Base-by-base conservation (phyloP, 352 stramenopile genomes). In the Phytophthora vignae region DNA sequence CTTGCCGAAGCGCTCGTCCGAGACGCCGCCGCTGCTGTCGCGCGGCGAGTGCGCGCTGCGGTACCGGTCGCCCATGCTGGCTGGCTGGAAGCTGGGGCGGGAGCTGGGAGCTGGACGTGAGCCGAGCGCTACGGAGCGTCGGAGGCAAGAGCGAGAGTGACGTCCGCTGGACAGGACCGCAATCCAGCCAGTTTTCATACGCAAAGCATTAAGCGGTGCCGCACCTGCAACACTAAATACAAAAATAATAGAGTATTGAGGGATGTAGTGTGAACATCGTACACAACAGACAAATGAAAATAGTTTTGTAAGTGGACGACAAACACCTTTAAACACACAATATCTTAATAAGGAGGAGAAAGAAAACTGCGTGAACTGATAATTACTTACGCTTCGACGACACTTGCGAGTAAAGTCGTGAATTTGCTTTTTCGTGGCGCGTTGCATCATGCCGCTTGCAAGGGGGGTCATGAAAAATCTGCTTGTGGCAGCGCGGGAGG, bases 1-100 rank as follows among this genome's bases (percentile, higher is more conserved):
- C 76, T 93, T 93, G 60, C 66, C 60, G 73, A 88, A 93, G 60
- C 79, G 81, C 29, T 95, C 88, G 60, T 92, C 83, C 17, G 84
- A 78, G 61, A 88, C 60, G 49, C 66, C 74, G 59, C 65, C 71
- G 31, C 49, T 49, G 66, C 69, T 79, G 33, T 79, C 63, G 50
- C 77, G 80, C 52, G 87, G 87, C 31, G 87, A 95, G 33, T 90
- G 67, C 36, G 77, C 78, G n/a, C 77, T 78, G 33, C 79, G 82
- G 59, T 95, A 95, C 67, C 85, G 77, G 36, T 92, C 84, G 27
- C 74, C 84, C 87, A 95, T 95, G 17, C 2, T 27, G 19, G 38
- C 2, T 27, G 19, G 38, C 10, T 17, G 7, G 17, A 4, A 57
- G 55, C 25, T 12, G 38, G 27, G 14, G 27, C n/a, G 36, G 33